Evolutionary conservation across 2,329 filamentous ascomycete genomes (phyloP).

Genomic region (Nakataea oryzae): DNA sequence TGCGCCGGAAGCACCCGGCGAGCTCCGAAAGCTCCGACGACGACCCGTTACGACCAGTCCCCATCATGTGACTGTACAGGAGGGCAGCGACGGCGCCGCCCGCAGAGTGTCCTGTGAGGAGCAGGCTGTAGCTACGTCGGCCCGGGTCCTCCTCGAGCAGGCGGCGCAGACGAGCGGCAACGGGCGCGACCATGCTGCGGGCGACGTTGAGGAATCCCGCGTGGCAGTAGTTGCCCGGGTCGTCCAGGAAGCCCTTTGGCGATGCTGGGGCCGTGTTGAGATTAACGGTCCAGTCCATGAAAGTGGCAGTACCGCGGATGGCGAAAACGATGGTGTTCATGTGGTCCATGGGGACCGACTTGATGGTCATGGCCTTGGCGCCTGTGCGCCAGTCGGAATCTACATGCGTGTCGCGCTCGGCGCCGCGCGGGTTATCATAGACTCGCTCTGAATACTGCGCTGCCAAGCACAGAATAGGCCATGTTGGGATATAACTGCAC

Average conservation of each 20-base stretch:
- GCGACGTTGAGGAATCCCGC: slow-evolving; percentile 71
- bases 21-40: slow-evolving; percentile 60
- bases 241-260: slow-evolving; percentile 65
- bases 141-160: slow-evolving; percentile 63
- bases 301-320: slow-evolving; percentile 68
- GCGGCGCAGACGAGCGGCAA: slow-evolving; percentile 58
- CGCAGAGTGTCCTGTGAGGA: slow-evolving; percentile 80
- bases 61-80: slow-evolving; percentile 73
- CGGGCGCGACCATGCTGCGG: slow-evolving; percentile 61
- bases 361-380: slow-evolving; percentile 81
- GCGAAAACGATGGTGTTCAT: slow-evolving; percentile 74
- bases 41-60: slow-evolving; percentile 33
- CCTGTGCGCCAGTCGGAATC: slow-evolving; percentile 61
- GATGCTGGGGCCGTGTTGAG: slow-evolving; percentile 57
- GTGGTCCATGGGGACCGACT: slow-evolving; percentile 67
- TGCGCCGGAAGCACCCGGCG: slow-evolving; percentile 60
- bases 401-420: slow-evolving; percentile 59
- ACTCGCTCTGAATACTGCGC: slow-evolving; percentile 68
- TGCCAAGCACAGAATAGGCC: slow-evolving; percentile 67
- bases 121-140: slow-evolving; percentile 55
- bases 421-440: slow-evolving; percentile 53
- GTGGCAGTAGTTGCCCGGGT: slow-evolving; percentile 67
- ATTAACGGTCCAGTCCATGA: slow-evolving; percentile 83
- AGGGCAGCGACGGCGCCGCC: slow-evolving; percentile 75
- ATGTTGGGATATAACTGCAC: slow-evolving; percentile 59